Evolutionary conservation across 306 rosid genomes (phyloP).

Genomic region (Amphicarpaea edgeworthii): DNA sequence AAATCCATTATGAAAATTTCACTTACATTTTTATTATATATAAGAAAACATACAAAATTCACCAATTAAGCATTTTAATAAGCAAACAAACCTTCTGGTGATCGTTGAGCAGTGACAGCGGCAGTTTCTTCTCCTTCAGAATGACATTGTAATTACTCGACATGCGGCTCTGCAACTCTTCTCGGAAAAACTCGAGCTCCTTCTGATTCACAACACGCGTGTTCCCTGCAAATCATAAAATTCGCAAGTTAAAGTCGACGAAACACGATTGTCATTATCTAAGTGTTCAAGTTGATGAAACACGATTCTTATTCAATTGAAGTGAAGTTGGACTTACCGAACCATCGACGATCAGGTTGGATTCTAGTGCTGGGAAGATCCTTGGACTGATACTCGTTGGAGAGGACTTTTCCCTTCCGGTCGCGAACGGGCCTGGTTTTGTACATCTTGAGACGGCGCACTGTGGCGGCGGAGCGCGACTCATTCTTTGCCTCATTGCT

Average conservation of each 20-base stretch:
- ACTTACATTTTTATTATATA: neutral
- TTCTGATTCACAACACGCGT: constrained; percentile 85
- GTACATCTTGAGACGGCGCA: constrained; percentile 93
- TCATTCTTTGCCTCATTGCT: constrained; percentile 56
- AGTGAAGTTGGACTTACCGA: constrained; percentile 56
- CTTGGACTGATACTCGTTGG: constrained; percentile 69
- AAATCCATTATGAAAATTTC: constrained; percentile 10
- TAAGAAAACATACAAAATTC: neutral
- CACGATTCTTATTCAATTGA: neutral
- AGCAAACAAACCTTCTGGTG: constrained; percentile 74
- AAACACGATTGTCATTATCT: neutral
- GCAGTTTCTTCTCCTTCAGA: constrained; percentile 77
- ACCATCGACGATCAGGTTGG: constrained; percentile 95
- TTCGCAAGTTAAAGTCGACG: neutral
- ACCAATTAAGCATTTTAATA: constrained; percentile 20
- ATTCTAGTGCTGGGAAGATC: constrained; percentile 82
- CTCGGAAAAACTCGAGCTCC: constrained; percentile 81
- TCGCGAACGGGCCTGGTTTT: constrained; percentile 74
- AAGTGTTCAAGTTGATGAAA: neutral
- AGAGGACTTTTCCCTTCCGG: constrained; percentile 64
- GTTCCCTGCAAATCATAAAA: constrained; percentile 52
- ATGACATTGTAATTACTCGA: constrained; percentile 79
- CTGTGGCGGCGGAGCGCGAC: constrained; percentile 82
- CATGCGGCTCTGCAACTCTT: constrained; percentile 73
- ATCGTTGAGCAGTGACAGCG: constrained; percentile 80